Base-by-base conservation (phyloP, 805 yeast species). In the Cyberlindnera euphorbiiphila region DNA sequence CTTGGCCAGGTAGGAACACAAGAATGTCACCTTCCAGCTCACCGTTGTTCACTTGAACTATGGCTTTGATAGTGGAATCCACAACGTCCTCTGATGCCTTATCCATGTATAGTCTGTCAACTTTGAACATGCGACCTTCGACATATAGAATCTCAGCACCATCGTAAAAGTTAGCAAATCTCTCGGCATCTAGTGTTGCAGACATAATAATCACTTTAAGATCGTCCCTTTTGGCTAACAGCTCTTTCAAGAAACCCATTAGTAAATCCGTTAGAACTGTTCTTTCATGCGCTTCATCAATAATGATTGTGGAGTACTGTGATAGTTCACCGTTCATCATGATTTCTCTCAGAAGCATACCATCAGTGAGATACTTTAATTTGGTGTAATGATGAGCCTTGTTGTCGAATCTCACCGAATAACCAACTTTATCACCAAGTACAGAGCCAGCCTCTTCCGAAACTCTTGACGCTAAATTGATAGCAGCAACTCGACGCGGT, bases 281-380 rank as follows among this genome's bases (percentile, higher is more conserved):
- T 57, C 98, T 74, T 65, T 93, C 98, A 66, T 93, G 98, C 3
- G 98, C 98, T 66, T 93, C 98, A 68, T 93, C 98, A 34, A 93
- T 79, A 30, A 93, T 69, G 9, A 93, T 72, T 0, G 88, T 81
- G 19, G 82, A 68, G 60, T 91, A 93, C 43, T 74, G 75, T 3
- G 70, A 60, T 25, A 93, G 62, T 9, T 62, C 55, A 2, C 75
- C 73, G 52, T 85, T 86, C 43, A 85, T 61, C 93, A 91, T 84
- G 46, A 89, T 61, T 59, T 93, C 98, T 57, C 98, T 74, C 39
- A 93, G 63, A 15, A 93, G 71, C 98, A 93, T 91, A 79, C 98
- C 98, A 66, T 93, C 98, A 0, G 98, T 93, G 31, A 91, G 65
- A 56, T 87, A 93, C 56, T 87, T 86, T 49, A 93, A 62, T 49